phyloP scores from a whole-genome alignment of 2,329 filamentous ascomycete species.

The Neoscytalidium dimidiatum region DNA sequence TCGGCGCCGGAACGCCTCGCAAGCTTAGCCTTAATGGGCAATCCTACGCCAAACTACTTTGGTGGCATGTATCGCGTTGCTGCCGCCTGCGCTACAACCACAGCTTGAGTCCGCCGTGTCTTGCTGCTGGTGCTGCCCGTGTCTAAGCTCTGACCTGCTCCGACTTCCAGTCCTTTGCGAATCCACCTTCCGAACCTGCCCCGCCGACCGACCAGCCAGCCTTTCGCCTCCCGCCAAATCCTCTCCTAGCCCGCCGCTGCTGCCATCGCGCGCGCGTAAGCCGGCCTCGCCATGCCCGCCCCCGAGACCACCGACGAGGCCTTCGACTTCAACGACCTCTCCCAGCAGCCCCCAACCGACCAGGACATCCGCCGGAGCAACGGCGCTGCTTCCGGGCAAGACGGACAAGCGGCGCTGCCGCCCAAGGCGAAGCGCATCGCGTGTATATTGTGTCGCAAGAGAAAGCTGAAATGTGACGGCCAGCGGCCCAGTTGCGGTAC shows the following conservation, averaged over 20 bases:
- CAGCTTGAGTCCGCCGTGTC: background rate
- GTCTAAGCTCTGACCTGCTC: background rate
- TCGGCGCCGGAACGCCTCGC: background rate
- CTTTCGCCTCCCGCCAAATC: too few species aligned
- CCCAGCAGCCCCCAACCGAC: constrained; percentile 45
- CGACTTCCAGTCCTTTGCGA: background rate
- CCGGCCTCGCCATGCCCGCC: constrained; percentile 3
- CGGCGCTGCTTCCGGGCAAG: constrained; percentile 35
- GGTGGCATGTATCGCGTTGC: constrained; percentile 1
- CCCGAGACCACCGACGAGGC: background rate
- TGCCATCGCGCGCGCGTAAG: background rate
- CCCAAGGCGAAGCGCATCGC: constrained; percentile 77
- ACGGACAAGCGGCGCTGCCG: constrained; percentile 59
- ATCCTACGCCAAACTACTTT: constrained; percentile 11
- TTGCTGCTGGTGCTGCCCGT: too few species aligned
- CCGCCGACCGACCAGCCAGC: background rate
- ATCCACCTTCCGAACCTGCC: background rate
- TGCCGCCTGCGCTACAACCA: background rate
- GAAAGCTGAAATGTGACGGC: constrained; percentile 90
- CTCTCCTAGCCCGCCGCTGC: background rate
- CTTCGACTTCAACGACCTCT: constrained; percentile 56
- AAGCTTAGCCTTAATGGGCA: background rate
- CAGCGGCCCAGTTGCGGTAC: constrained; percentile 83
- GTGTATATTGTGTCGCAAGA: constrained; percentile 89
- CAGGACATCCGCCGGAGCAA: constrained; percentile 41